Evolutionary conservation across 306 rosid genomes (phyloP), one percentile per base, ranked within the genome.

Genomic region (Malus asiatica): DNA sequence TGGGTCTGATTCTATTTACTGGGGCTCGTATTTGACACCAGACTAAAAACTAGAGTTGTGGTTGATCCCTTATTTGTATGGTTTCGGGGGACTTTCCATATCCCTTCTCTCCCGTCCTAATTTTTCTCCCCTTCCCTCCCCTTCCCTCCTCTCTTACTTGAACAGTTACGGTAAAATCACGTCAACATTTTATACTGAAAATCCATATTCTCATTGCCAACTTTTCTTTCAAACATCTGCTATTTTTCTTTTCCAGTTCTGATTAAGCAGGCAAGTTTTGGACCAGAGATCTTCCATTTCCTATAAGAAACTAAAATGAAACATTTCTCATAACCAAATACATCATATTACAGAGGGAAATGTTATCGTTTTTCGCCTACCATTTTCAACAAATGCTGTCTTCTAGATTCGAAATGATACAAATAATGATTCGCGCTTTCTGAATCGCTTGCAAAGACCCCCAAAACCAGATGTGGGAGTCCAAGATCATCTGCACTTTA

Each of bases 311-410:
- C 59, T 27, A 18, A 69, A 60, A 48, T 35, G 74, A 66, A 72
- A 75, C 70, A 74, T 67, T 38, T 68, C 72, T 70, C 61, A 38
- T 51, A n/a, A 73, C 61, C 61, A 72, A 69, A 75, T 29, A 77
- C 78, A 78, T 53, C 78, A 78, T 62, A 78, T 77, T 74, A 82
- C 82, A 82, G 51, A 67, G 51, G 82, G 59, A 55, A 63, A 78
- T 78, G 69, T 61, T 22, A 67, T 72, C 66, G 61, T 60, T 67
- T 38, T 67, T 63, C 8, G 14, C 62, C 73, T 69, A 74, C 76
- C 76, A 78, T 53, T 48, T 64, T 62, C 85, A 66, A 38, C 30
- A 4, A 48, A 52, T 60, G 23, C 33, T 67, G 74, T 59, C 76
- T 69, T 64, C 51, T 51, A n/a, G 63, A 35, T 76, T 61, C 33